Evolutionary conservation across 768 basidiomycete species (phyloP).

Genomic region (Stropharia rugosoannulata): DNA sequence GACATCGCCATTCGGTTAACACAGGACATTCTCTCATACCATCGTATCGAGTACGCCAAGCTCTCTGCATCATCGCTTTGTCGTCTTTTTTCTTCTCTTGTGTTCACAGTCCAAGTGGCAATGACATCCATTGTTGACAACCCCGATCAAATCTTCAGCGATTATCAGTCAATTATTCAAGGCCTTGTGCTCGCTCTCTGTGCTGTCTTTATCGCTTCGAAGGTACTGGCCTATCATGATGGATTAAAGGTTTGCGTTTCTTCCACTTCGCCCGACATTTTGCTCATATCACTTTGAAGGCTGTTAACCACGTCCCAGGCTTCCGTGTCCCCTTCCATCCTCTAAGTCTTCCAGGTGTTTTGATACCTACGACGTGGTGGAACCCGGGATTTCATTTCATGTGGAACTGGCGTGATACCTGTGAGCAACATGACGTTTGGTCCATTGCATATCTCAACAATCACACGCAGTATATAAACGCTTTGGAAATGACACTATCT

Average conservation of each 20-base stretch:
- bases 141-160: not conserved
- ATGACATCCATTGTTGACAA: not conserved
- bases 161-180: not conserved
- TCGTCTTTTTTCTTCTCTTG: too few relatives aligned
- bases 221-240: slow-evolving; percentile 26
- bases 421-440: slow-evolving; percentile 21
- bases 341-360: slow-evolving; percentile 31
- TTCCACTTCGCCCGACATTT: not conserved
- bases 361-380: slow-evolving; percentile 42
- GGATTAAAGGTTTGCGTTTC: slow-evolving; percentile 29
- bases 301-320: slow-evolving; percentile 37
- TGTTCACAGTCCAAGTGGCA: not conserved
- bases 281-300: slow-evolving; percentile 18
- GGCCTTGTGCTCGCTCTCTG: slow-evolving; percentile 6
- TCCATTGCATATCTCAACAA: too few relatives aligned
- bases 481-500: slow-evolving; percentile 37
- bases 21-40: too few relatives aligned
- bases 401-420: slow-evolving; percentile 34
- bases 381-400: slow-evolving; percentile 35
- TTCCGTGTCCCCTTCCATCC: slow-evolving; percentile 41
- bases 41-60: too few relatives aligned
- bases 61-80: too few relatives aligned
- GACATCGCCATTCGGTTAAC: too few relatives aligned
- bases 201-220: slow-evolving; percentile 28
- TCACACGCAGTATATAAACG: slow-evolving; percentile 31